phyloP scores from a whole-genome alignment of 257 asterid genomes.

The Verbena officinalis region DNA sequence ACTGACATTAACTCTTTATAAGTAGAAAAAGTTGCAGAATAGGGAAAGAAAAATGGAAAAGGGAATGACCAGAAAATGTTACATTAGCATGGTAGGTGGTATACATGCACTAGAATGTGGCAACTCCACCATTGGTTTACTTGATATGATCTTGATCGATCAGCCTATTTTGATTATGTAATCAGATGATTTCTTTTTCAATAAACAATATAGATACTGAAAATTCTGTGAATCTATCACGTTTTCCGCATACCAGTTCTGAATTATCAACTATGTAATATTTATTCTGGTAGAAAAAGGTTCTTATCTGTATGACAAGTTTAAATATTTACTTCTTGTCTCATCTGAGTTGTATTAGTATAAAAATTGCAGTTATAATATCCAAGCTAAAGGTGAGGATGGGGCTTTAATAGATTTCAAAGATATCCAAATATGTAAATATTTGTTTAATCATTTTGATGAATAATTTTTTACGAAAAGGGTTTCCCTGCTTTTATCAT shows the following conservation, averaged over 20 bases:
- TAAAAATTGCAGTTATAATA: slow-evolving; percentile 9
- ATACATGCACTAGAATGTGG: slow-evolving; percentile 12
- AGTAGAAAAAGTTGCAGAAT: slow-evolving; percentile 25
- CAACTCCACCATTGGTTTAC: slow-evolving; percentile 15
- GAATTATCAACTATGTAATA: too few relatives aligned
- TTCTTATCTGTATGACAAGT: slow-evolving; percentile 7
- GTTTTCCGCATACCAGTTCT: neutral
- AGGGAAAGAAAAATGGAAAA: slow-evolving; percentile 16
- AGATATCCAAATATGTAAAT: neutral
- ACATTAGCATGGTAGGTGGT: slow-evolving; percentile 42
- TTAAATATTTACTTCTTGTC: slow-evolving; percentile 19
- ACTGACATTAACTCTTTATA: slow-evolving; percentile 35
- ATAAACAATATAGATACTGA: neutral
- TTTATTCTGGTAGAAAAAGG: neutral
- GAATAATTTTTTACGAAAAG: slow-evolving; percentile 1
- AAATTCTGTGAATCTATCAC: slow-evolving; percentile 23
- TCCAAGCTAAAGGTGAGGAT: slow-evolving; percentile 4
- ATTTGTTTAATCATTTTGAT: neutral
- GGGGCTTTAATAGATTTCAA: neutral
- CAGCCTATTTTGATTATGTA: slow-evolving; percentile 2
- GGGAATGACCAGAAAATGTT: slow-evolving; percentile 37
- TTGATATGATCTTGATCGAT: slow-evolving; percentile 1
- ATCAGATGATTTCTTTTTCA: neutral
- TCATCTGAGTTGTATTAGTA: slow-evolving; percentile 9
- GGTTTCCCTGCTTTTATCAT: slow-evolving; percentile 14